These are phyloP conservation scores for Pseudopyricularia javanii DNA, from an alignment of 2,329 filamentous ascomycete species.

Conservation along the genomic window DNA sequence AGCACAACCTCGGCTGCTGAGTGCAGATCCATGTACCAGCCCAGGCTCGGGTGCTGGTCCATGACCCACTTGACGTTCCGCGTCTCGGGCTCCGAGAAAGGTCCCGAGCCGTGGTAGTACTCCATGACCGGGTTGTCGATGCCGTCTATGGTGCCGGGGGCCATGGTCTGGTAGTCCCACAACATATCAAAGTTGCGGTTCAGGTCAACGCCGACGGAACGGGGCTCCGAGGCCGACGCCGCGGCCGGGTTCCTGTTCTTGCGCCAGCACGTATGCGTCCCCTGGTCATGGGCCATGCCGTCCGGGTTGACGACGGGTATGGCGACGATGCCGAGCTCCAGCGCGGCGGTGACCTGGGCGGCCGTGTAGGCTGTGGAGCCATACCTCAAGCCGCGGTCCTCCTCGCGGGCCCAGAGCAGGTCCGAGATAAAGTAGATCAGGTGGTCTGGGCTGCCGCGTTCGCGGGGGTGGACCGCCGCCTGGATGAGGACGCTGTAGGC, in stretches of 20 bases:
- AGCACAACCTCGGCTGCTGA: conserved; percentile 37
- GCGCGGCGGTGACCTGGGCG: conserved; percentile 34
- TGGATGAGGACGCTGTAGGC: conserved; percentile 35
- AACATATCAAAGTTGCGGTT: conserved; percentile 47
- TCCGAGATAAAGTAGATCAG: conserved; percentile 46
- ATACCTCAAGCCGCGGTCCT: conserved; percentile 35
- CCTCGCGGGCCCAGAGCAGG: conserved; percentile 37
- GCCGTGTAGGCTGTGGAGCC: conserved; percentile 37
- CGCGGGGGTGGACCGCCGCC: conserved; percentile 42
- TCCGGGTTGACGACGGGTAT: conserved; percentile 42
- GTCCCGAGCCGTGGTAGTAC: conserved; percentile 34
- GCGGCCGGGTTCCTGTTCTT: conserved; percentile 39
- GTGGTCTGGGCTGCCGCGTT: conserved; percentile 43
- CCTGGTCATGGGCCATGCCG: conserved; percentile 38
- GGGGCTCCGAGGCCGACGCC: conserved; percentile 15
- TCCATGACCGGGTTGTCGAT: conserved; percentile 27
- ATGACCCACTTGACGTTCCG: conserved; percentile 40
- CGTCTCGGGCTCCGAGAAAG: conserved; percentile 45
- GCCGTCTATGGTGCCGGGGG: conserved; percentile 17
- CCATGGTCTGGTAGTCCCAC: conserved; percentile 37
- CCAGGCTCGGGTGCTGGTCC: conserved; percentile 32
- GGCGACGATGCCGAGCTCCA: conserved; percentile 39
- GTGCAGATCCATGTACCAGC: conserved; percentile 48
- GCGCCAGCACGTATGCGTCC: conserved; percentile 36
- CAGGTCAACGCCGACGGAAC: conserved; percentile 33